A percentile compares a stretch with the other conserved stretches of the same genome.
Evolutionary conservation across 2,329 filamentous ascomycete species (phyloP).

Genomic region (Westerdykella ornata): DNA sequence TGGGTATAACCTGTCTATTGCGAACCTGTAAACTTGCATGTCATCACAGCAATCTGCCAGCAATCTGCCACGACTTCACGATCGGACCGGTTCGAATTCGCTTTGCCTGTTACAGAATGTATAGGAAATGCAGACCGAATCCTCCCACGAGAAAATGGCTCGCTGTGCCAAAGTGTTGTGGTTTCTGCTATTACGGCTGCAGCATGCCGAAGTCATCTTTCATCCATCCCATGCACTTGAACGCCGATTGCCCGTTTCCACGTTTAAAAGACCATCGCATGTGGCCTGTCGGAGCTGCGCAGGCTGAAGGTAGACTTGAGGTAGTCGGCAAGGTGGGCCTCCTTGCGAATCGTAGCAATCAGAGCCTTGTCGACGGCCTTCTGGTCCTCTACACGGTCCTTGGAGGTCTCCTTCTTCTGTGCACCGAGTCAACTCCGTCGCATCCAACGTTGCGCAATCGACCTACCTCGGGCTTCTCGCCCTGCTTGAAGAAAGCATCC

Average conservation of each 20-base stretch:
- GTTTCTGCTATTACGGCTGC: conserved; percentile 37
- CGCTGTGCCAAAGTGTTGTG: conserved; percentile 27
- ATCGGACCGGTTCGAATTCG: conserved; percentile 39
- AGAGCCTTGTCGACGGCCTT: conserved; percentile 97
- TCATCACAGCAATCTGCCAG: conserved; percentile 33
- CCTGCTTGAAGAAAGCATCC: conserved; percentile 99
- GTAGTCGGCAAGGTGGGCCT: conserved; percentile 88
- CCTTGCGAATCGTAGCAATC: conserved; percentile 96
- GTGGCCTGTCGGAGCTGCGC: conserved; percentile 98
- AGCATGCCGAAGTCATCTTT: conserved; percentile 37
- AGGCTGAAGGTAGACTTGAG: conserved; percentile 95
- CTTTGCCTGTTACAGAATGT: conserved; percentile 37
- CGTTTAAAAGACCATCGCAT: conserved; percentile 96
- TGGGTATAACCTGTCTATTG: neutral
- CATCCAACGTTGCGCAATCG: conserved; percentile 28
- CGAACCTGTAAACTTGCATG: conserved; percentile 6
- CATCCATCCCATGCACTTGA: conserved; percentile 35
- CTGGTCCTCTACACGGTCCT: conserved; percentile 90
- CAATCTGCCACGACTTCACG: conserved; percentile 28
- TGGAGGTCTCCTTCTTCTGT: conserved; percentile 94
- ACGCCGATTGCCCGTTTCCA: conserved; percentile 34
- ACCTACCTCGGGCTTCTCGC: conserved; percentile 89
- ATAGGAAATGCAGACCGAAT: conserved; percentile 36
- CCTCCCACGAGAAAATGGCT: conserved; percentile 36
- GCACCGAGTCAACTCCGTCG: conserved; percentile 12